Percentiles rank a stretch among this genome's conserved stretches.
phyloP scores from a whole-genome alignment of 148 eudicot species.

The Linanthus parryae region DNA sequence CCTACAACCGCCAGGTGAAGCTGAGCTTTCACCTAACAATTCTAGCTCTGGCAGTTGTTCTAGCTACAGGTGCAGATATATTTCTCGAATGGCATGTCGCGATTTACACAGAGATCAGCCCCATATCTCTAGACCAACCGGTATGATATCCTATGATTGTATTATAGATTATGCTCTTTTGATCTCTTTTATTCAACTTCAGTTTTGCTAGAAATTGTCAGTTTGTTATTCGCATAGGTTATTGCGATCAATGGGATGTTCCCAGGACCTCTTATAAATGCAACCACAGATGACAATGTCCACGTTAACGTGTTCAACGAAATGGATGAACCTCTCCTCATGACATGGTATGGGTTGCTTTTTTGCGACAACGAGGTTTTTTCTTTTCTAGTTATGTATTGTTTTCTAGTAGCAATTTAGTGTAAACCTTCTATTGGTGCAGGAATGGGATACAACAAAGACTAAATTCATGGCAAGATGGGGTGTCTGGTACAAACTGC shows the following conservation, averaged over 20 bases:
- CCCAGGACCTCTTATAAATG: constrained; percentile 45
- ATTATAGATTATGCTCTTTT: neutral
- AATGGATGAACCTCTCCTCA: constrained; percentile 34
- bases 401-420: no score
- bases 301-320: constrained; percentile 38
- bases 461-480: constrained; percentile 44
- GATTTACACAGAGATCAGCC: constrained; percentile 15
- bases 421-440: neutral
- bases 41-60: no score
- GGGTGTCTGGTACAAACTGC: constrained; percentile 44
- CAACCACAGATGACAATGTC: constrained; percentile 36
- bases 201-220: neutral
- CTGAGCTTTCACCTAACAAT: no score
- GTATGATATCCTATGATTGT: constrained; percentile 12
- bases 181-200: neutral
- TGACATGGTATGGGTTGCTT: constrained; percentile 50
- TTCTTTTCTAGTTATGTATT: no score
- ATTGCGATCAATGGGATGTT: constrained; percentile 42
- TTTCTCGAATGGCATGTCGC: constrained; percentile 30
- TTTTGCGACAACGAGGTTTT: no score
- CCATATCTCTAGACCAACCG: constrained; percentile 17
- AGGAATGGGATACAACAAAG: constrained; percentile 53
- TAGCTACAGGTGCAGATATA: no score
- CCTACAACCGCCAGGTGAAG: no score
- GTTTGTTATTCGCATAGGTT: constrained; percentile 16